A percentile compares a stretch with the other conserved stretches of the same genome.
Evolutionary conservation across 495 filamentous ascomycete genomes (phyloP).

Genomic region (Oidiodendron maius): DNA sequence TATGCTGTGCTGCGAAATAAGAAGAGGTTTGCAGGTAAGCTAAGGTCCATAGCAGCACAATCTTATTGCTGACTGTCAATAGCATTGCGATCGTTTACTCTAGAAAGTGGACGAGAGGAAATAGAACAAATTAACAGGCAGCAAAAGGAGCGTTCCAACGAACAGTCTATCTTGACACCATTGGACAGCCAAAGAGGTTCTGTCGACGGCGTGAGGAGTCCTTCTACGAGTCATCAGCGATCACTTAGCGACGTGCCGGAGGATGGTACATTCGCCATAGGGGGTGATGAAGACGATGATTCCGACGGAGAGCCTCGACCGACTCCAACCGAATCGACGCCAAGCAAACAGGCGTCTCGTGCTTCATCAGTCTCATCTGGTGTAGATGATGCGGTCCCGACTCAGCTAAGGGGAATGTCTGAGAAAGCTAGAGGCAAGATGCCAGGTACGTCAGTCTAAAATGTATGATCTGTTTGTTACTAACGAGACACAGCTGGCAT

Average conservation of each 20-base stretch:
- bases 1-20: constrained; percentile 73
- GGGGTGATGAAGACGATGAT: constrained; percentile 70
- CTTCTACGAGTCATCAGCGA: constrained; percentile 47
- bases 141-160: constrained; percentile 58
- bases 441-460: constrained; percentile 41
- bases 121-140: constrained; percentile 74
- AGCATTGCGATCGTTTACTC: constrained; percentile 81
- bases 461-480: not conserved
- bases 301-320: constrained; percentile 58
- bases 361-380: constrained; percentile 67
- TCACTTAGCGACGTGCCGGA: constrained; percentile 75
- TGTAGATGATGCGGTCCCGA: constrained; percentile 75
- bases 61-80: not conserved
- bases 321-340: constrained; percentile 62
- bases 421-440: constrained; percentile 97
- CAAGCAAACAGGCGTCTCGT: constrained; percentile 63
- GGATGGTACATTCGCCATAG: constrained; percentile 81
- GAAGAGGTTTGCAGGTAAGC: constrained; percentile 64
- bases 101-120: constrained; percentile 93
- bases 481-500: constrained; percentile 48
- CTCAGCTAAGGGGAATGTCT: constrained; percentile 91
- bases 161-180: constrained; percentile 32
- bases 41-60: not conserved
- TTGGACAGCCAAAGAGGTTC: constrained; percentile 48
- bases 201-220: constrained; percentile 65